A percentile compares a stretch with the other conserved stretches of the same genome.
Evolutionary conservation across 345 rosid species (phyloP).

Genomic region (Hibiscus syriacus): DNA sequence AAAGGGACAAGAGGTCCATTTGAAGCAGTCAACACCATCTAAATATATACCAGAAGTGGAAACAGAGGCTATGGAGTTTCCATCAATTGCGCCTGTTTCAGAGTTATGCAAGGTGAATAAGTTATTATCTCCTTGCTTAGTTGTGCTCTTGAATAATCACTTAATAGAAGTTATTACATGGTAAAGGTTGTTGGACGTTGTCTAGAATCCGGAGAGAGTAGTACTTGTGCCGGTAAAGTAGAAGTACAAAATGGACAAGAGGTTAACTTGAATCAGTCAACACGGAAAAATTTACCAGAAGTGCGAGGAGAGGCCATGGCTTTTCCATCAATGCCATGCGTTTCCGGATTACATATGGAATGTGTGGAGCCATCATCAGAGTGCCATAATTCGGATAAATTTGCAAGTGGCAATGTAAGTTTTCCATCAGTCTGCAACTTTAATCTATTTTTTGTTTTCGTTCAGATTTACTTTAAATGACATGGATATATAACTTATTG

Average conservation of each 20-base stretch:
- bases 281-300: no score
- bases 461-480: neutral
- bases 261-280: no score
- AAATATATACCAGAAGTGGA: neutral
- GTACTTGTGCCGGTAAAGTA: neutral
- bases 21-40: neutral
- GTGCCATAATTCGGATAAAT: neutral
- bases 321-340: constrained; percentile 1
- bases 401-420: no score
- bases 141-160: no score
- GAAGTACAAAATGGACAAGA: no score
- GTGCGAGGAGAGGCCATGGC: no score
- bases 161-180: constrained; percentile 6
- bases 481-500: neutral
- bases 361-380: neutral
- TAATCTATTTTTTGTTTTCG: neutral
- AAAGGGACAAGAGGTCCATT: neutral
- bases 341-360: neutral
- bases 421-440: no score
- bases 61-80: neutral
- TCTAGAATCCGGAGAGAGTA: constrained; percentile 6
- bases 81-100: neutral
- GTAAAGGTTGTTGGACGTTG: constrained; percentile 13
- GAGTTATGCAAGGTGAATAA: constrained; percentile 16
- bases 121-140: constrained; percentile 6